Conservation (phyloP, 1,139 yeast species). For the Candida neerlandica region DNA sequence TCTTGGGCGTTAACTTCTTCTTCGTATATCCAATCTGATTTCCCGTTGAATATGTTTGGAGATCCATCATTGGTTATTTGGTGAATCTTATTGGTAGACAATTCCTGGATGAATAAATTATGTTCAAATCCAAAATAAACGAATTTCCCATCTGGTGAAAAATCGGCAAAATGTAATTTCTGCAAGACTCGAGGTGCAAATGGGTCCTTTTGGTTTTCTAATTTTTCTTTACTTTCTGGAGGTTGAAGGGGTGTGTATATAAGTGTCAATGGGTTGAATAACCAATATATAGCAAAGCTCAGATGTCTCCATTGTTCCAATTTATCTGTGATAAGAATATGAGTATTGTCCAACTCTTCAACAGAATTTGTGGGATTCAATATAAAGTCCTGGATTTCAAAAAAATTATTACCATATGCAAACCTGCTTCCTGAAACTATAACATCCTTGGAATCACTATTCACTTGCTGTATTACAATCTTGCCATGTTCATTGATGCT, state of each 20-base stretch:
- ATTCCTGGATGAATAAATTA: constrained; percentile 44
- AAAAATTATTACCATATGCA: constrained; percentile 36
- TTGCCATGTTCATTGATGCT: constrained; percentile 22
- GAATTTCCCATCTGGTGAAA: constrained; percentile 41
- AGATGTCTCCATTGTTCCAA: constrained; percentile 45
- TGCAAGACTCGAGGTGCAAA: constrained; percentile 15
- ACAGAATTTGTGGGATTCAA: constrained; percentile 38
- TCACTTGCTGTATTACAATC: constrained; percentile 25
- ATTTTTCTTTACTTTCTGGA: constrained; percentile 10
- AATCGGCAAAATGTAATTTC: constrained; percentile 45
- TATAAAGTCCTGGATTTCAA: constrained; percentile 28
- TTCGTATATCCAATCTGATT: constrained; percentile 67
- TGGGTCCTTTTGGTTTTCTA: constrained; percentile 10
- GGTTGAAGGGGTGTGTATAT: constrained; percentile 32
- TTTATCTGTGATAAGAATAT: constrained; percentile 38
- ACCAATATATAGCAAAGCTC: constrained; percentile 44
- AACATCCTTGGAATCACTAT: constrained; percentile 20
- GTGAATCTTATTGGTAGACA: constrained; percentile 24
- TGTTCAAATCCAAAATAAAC: constrained; percentile 41
- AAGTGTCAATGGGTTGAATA: constrained; percentile 25
- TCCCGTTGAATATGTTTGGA: constrained; percentile 52
- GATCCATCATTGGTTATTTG: constrained; percentile 56
- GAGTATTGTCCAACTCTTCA: constrained; percentile 28
- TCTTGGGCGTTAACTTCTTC: constrained; percentile 67
- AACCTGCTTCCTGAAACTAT: constrained; percentile 31